Evolutionary conservation across 2,329 filamentous ascomycete species (phyloP), one percentile per base, ranked within the genome.

Genomic region (Berkeleyomyces rouxiae): DNA sequence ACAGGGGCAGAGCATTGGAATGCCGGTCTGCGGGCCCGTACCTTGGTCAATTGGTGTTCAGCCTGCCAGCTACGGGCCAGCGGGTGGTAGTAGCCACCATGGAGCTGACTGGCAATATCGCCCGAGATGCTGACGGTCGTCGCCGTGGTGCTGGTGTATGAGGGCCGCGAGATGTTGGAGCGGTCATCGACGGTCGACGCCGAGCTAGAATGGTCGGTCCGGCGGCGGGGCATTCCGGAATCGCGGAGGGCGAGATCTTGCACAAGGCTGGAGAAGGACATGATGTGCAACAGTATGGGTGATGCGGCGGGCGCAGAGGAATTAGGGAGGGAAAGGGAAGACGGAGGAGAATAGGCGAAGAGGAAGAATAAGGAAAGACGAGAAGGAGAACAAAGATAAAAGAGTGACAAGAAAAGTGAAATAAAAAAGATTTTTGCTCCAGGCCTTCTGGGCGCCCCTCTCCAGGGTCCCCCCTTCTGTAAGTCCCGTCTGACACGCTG

Each of bases 41-140:
- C 88, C 83, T 92, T 92, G 66, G 88, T 92, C 72, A 93, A 78
- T 75, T 92, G 88, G 67, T 87, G 81, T 76, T 92, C 88, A 42
- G 87, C 84, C 73, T 93, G 88, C 88, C 88, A 93, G 68, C 85
- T 81, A 67, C 88, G 80, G 63, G 86, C 85, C 63, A 93, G 78
- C 57, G 88, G 87, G 69, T 93, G 88, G 69, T 84, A 85, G 74
- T 92, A 92, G 64, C 88, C 88, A 61, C 87, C 86, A 70, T 93
- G 88, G 49, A 92, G 80, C 74, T 92, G 88, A 72, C 87, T 91
- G 11, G 85, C 86, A 67, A 93, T 91, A 69, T 91, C 87, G 61
- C 83, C 83, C 1, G 82, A 76, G 68, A 86, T 85, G 79, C 83
- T 86, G 66, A 86, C 83, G 70, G 82, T 86, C 37, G 83, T 86